These are phyloP conservation scores for Aspergillus sp. DNA, from an alignment of 2,329 filamentous ascomycete genomes.

Conservation along the genomic window DNA sequence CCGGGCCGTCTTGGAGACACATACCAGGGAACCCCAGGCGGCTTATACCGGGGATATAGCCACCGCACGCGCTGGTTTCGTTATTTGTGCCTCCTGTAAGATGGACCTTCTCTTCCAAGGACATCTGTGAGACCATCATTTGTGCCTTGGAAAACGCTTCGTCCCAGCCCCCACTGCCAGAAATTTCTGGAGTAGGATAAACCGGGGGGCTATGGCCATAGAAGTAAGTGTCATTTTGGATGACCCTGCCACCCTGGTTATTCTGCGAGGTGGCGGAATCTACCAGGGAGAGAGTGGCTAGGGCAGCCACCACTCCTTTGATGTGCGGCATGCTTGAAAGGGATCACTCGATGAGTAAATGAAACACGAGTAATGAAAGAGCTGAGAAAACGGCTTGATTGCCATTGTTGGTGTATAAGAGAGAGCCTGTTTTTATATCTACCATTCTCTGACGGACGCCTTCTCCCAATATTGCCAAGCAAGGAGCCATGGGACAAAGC, in stretches of 20 bases:
- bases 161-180: background rate
- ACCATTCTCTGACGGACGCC: too few species aligned
- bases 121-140: background rate
- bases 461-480: too few species aligned
- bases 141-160: background rate
- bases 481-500: too few species aligned
- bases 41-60: background rate
- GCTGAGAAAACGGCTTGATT: background rate
- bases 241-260: background rate
- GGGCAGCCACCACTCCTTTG: constrained; percentile 16
- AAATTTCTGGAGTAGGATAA: background rate
- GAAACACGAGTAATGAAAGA: background rate
- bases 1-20: constrained; percentile 26
- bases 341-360: background rate
- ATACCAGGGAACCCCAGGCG: constrained; percentile 6
- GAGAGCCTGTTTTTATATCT: too few species aligned
- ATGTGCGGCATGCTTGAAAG: constrained; percentile 2
- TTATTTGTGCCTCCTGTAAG: background rate
- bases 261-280: background rate
- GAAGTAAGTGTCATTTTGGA: constrained; percentile 1
- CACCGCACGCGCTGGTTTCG: background rate
- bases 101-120: background rate
- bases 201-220: background rate
- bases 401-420: too few species aligned
- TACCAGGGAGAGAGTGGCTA: background rate